A percentile compares a stretch with the other conserved stretches of the same genome.
phyloP scores from a whole-genome alignment of 192 early-diverging fungal species.

The Piromyces finnis region DNA sequence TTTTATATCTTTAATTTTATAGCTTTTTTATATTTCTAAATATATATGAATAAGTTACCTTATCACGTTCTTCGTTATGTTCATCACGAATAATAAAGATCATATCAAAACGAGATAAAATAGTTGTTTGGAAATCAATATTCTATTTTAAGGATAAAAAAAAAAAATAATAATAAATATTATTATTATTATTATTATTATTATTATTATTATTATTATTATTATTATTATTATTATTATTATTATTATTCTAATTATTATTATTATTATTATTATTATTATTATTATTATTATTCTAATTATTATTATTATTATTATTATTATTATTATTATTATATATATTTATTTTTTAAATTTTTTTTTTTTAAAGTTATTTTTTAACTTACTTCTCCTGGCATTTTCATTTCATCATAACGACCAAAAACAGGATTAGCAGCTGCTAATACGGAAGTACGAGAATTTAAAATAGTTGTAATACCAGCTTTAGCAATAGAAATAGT shows the following conservation, averaged over 20 bases:
- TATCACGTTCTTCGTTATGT: conserved; percentile 82
- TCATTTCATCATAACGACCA: conserved; percentile 94
- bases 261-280: too few species aligned
- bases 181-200: too few species aligned
- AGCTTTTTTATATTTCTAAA: too few species aligned
- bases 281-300: too few species aligned
- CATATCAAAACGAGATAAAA: conserved; percentile 98
- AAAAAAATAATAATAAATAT: not conserved
- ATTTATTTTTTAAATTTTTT: not conserved
- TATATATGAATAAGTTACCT: too few species aligned
- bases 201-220: too few species aligned
- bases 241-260: too few species aligned
- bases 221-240: too few species aligned
- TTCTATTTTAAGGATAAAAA: conserved; percentile 27
- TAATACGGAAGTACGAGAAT: conserved; percentile 83
- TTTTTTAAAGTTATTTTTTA: not conserved
- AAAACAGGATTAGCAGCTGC: conserved; percentile 93
- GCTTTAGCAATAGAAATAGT: conserved; percentile 95
- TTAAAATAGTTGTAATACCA: conserved; percentile 92
- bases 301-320: too few species aligned
- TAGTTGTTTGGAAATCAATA: conserved; percentile 99
- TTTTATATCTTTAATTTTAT: too few species aligned
- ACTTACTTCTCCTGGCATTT: conserved; percentile 76
- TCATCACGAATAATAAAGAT: conserved; percentile 98
- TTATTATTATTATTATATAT: too few species aligned